Evolutionary conservation across 2,329 filamentous ascomycete genomes (phyloP).

Genomic region (Curvularia spicifera): DNA sequence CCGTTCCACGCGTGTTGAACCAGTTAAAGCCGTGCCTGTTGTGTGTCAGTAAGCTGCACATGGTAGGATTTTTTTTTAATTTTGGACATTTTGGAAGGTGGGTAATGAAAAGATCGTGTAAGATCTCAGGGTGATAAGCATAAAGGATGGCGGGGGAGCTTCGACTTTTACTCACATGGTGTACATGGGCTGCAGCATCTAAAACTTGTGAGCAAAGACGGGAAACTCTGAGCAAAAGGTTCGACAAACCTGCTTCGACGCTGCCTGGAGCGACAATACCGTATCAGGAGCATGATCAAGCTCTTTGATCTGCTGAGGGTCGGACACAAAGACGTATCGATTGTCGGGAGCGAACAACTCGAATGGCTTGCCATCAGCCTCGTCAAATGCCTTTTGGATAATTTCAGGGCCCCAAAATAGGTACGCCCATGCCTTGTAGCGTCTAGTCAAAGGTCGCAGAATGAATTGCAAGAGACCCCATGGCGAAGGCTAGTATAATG

Average conservation of each 20-base stretch:
- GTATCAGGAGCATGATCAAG: conserved; percentile 24
- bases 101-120: no score
- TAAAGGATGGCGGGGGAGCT: no score
- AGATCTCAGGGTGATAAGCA: no score
- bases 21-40: conserved; percentile 41
- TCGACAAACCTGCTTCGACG: conserved; percentile 22
- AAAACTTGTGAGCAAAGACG: neutral
- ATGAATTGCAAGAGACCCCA: conserved; percentile 4
- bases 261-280: conserved; percentile 24
- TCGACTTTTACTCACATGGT: conserved; percentile 13
- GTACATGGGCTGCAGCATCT: conserved; percentile 24
- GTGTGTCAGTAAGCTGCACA: conserved; percentile 19
- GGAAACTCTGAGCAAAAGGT: neutral
- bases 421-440: conserved; percentile 22
- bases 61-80: no score
- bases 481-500: conserved; percentile 4
- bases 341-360: conserved; percentile 24
- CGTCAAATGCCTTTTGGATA: conserved; percentile 20
- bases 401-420: conserved; percentile 23
- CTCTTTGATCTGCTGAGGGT: conserved; percentile 26
- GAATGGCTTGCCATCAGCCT: conserved; percentile 20
- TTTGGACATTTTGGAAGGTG: no score
- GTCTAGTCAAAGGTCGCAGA: conserved; percentile 12
- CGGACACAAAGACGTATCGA: conserved; percentile 24
- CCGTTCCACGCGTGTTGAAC: conserved; percentile 34